Conservation (phyloP, 192 early-diverging fungal genomes). For the Backusella luteola region DNA sequence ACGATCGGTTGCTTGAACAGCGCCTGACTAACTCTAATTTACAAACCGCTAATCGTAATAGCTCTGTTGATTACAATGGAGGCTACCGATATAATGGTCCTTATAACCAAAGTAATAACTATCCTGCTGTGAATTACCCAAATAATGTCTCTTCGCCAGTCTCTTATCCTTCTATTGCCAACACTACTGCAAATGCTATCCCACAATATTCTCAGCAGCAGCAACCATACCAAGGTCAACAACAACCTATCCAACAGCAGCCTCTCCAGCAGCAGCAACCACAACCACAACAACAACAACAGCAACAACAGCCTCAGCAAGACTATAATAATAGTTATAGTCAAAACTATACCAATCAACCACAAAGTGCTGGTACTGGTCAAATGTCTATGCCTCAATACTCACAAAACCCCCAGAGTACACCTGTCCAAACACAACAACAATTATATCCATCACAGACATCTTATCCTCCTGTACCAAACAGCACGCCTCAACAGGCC, state of each 20-base stretch:
- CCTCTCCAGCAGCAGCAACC: background rate
- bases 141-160: background rate
- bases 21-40: slow-evolving; percentile 39
- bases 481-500: background rate
- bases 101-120: background rate
- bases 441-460: background rate
- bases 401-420: background rate
- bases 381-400: background rate
- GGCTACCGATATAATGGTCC: background rate
- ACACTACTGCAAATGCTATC: slow-evolving; percentile 1
- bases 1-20: slow-evolving; percentile 85
- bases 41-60: slow-evolving; percentile 18
- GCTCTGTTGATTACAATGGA: background rate
- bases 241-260: background rate
- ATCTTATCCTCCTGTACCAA: background rate
- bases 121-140: background rate
- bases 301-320: background rate
- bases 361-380: background rate
- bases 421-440: background rate
- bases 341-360: background rate
- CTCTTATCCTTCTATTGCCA: background rate
- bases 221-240: background rate
- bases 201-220: background rate
- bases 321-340: background rate
- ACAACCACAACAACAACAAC: background rate